Evolutionary conservation across 345 rosid species (phyloP).

Genomic region (Pseudoturritis turrita): DNA sequence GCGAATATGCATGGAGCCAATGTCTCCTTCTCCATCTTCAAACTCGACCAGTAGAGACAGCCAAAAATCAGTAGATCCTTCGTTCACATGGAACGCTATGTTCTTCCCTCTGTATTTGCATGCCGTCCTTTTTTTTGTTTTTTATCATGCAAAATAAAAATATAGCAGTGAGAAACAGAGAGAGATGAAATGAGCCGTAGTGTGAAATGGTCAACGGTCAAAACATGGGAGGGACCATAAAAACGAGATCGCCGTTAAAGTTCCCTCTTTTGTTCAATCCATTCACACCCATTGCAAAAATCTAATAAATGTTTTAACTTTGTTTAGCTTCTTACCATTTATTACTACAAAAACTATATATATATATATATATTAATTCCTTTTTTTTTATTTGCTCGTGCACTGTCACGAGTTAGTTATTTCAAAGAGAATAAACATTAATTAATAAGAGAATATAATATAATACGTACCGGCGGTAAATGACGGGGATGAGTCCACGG

Average conservation of each 20-base stretch:
- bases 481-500: slow-evolving; percentile 75
- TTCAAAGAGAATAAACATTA: not conserved
- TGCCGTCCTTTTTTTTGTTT: slow-evolving; percentile 51
- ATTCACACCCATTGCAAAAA: slow-evolving; percentile 3
- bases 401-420: slow-evolving; percentile 29
- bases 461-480: slow-evolving; percentile 50
- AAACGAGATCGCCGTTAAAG: slow-evolving; percentile 18
- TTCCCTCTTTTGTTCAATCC: slow-evolving; percentile 3
- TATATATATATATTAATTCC: no score
- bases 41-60: slow-evolving; percentile 77
- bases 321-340: not conserved
- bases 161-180: not conserved
- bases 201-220: slow-evolving; percentile 28
- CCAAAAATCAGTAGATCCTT: slow-evolving; percentile 91
- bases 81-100: slow-evolving; percentile 88
- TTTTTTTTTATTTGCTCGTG: not conserved
- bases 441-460: not conserved
- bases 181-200: no score
- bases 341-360: not conserved
- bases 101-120: slow-evolving; percentile 82
- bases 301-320: not conserved
- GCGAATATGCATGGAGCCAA: slow-evolving; percentile 88
- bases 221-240: slow-evolving; percentile 15
- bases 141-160: not conserved
- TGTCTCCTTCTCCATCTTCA: slow-evolving; percentile 97